Conservation (phyloP, 2,329 filamentous ascomycete species). For the Saccharata proteae region DNA sequence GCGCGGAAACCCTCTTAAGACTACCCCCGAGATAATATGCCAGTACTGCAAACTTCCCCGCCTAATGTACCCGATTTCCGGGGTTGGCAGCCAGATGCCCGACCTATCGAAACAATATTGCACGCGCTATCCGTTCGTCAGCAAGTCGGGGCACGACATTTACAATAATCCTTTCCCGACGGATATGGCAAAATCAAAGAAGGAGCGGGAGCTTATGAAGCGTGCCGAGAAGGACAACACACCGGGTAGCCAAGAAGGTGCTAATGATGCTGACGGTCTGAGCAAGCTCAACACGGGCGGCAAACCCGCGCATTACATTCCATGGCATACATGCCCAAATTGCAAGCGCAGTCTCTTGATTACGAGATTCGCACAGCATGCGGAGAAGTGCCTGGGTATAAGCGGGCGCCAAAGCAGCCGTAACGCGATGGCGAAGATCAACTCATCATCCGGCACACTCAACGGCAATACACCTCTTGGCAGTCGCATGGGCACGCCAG, state of each 20-base stretch:
- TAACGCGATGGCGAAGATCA: constrained; percentile 36
- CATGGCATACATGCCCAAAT: constrained; percentile 45
- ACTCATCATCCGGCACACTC: constrained; percentile 11
- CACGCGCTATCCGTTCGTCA: constrained; percentile 66
- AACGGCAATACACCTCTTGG: constrained; percentile 30
- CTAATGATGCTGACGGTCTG: constrained; percentile 24
- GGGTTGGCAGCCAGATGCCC: constrained; percentile 56
- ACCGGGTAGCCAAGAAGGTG: constrained; percentile 32
- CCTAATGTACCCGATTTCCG: constrained; percentile 59
- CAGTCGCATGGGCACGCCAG: constrained; percentile 30
- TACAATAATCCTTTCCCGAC: constrained; percentile 73
- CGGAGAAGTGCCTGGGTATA: constrained; percentile 49
- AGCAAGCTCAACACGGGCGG: constrained; percentile 38
- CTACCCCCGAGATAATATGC: constrained; percentile 60
- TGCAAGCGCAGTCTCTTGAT: constrained; percentile 51
- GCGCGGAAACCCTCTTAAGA: constrained; percentile 61
- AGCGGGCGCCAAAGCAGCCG: constrained; percentile 39
- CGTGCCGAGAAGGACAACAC: constrained; percentile 32
- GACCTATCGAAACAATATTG: constrained; percentile 52
- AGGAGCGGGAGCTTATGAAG: constrained; percentile 49
- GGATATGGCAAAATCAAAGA: constrained; percentile 62
- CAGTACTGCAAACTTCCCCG: constrained; percentile 63
- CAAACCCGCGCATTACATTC: constrained; percentile 33
- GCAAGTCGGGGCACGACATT: constrained; percentile 65
- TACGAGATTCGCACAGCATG: constrained; percentile 47